Percentiles rank a stretch among this genome's conserved stretches.
These are phyloP conservation scores for Bonia amplexicaulis DNA, from an alignment of 176 grass and related monocot genomes.

Conservation along the genomic window DNA sequence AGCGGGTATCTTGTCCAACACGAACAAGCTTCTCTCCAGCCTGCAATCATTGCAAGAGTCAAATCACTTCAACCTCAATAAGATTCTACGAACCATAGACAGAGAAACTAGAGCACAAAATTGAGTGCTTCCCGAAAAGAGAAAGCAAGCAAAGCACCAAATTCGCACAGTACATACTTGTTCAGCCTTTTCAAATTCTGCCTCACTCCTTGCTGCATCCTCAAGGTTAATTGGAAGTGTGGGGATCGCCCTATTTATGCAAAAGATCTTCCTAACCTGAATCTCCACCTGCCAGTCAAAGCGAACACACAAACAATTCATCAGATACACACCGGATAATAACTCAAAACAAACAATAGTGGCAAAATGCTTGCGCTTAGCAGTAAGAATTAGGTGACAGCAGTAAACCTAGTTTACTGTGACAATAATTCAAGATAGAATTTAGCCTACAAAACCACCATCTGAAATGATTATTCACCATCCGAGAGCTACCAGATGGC, in stretches of 20 bases:
- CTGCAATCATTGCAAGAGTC: slow-evolving; percentile 25
- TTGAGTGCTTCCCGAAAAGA: not conserved
- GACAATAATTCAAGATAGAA: not conserved
- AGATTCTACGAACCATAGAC: not conserved
- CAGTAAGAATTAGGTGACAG: not conserved
- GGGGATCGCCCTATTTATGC: slow-evolving; percentile 66
- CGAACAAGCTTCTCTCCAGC: slow-evolving; percentile 75
- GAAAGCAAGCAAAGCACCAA: not conserved
- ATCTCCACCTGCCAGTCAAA: slow-evolving; percentile 63
- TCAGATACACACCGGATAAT: not conserved
- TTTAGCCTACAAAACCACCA: not conserved
- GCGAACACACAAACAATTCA: not conserved
- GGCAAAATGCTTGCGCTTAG: not conserved
- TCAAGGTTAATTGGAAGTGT: slow-evolving; percentile 89
- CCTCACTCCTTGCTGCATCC: slow-evolving; percentile 70
- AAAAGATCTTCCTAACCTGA: slow-evolving; percentile 79
- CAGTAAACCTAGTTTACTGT: not conserved
- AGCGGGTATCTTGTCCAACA: slow-evolving; percentile 82
- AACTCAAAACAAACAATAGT: not conserved
- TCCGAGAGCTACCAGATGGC: not conserved
- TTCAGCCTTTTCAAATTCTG: slow-evolving; percentile 71
- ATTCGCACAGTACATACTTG: slow-evolving; percentile 25
- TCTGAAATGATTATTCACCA: not conserved
- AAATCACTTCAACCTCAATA: not conserved
- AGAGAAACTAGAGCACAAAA: not conserved